A percentile compares a stretch with the other conserved stretches of the same genome.
These are phyloP conservation scores for Sporothrix brasiliensis DNA, from an alignment of 2,329 filamentous ascomycete species.

Conservation along the genomic window DNA sequence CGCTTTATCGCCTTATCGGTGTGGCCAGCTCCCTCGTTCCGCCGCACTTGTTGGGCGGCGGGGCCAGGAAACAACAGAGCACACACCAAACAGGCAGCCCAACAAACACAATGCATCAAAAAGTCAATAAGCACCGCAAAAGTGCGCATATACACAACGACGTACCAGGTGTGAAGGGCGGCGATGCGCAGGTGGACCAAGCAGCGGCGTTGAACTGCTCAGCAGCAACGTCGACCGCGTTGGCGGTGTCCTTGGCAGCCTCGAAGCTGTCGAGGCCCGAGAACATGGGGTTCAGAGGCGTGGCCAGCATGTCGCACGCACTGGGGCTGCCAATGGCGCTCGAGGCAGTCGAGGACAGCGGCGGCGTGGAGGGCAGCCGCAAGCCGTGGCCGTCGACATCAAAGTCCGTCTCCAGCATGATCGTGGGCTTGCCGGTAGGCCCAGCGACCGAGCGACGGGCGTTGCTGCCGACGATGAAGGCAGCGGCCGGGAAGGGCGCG, in stretches of 20 bases:
- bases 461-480: slow-evolving; percentile 48
- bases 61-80: not conserved
- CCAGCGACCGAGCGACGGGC: slow-evolving; percentile 75
- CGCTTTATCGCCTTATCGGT: slow-evolving; percentile 15
- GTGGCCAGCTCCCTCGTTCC: not conserved
- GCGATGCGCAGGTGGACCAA: slow-evolving; percentile 76
- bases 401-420: slow-evolving; percentile 78
- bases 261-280: slow-evolving; percentile 70
- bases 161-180: slow-evolving; percentile 90
- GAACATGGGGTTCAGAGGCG: slow-evolving; percentile 80
- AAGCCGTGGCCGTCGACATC: slow-evolving; percentile 61
- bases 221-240: slow-evolving; percentile 68
- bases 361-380: slow-evolving; percentile 83
- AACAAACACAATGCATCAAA: slow-evolving; percentile 16
- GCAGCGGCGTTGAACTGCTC: slow-evolving; percentile 74
- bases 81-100: slow-evolving; percentile 23
- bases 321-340: slow-evolving; percentile 87
- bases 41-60: not conserved
- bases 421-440: slow-evolving; percentile 74
- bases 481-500: slow-evolving; percentile 48
- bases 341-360: slow-evolving; percentile 74
- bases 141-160: not conserved
- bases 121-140: no score
- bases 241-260: slow-evolving; percentile 68
- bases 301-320: slow-evolving; percentile 74